Evolutionary conservation across 306 rosid species (phyloP), one percentile per base, ranked within the genome.

Genomic region (Notholithocarpus densiflorus): DNA sequence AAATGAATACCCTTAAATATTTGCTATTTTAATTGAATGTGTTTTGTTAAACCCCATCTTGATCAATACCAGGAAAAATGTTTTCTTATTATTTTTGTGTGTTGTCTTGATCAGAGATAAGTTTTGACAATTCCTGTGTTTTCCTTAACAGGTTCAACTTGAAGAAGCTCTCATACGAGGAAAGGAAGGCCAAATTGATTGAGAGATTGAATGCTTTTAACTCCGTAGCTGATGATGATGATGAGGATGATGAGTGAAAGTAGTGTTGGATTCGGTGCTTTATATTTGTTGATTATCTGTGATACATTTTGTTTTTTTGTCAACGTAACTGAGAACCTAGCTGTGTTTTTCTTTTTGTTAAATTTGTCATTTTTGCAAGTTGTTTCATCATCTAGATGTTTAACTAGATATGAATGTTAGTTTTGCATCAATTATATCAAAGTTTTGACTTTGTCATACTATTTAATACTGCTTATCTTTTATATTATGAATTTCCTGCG

Each of bases 101-200:
- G 45, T 2, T 2, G 4, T 34, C 6, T 12, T 43, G 1, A 48
- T 3, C 19, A 62, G 29, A 20, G 17, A 8, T 3, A 56, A 37
- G 18, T 18, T 56, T 20, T 73, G 27, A 45, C 11, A 6, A 12
- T 55, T 14, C 13, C 60, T 68, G 17, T 64, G 76, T 19, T 64
- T 32, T 56, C 19, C 40, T 45, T 14, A 5, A 68, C 73, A 91
- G 96, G 81, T 87, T 37, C 74, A 87, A 91, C 69, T 75, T 84
- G 80, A 91, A 91, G 88, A 93, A 87, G 86, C 94, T 93, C 60
- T 91, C 96, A 5, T 91, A 87, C 2, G 94, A 90, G 24, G 88
- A 93, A 80, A 84, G 97, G 76, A 93, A 91, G 81, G 75, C 74
- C 5, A 82, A 79, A 53, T 81, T 93, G 86, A 61, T 91, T 0